phyloP scores from a whole-genome alignment of 2,329 filamentous ascomycete genomes.

The Claviceps sp. region DNA sequence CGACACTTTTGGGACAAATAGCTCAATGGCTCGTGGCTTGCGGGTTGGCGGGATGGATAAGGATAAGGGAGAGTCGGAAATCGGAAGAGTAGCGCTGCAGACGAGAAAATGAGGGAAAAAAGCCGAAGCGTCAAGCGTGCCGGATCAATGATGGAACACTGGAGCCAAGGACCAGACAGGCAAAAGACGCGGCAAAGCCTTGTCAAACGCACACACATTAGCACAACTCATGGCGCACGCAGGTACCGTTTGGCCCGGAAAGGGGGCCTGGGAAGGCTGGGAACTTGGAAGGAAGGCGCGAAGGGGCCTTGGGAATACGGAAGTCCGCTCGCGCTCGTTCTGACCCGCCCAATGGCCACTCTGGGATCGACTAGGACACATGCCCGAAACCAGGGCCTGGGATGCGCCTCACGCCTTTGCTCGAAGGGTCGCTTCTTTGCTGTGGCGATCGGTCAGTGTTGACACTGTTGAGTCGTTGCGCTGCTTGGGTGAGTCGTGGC shows the following conservation, averaged over 20 bases:
- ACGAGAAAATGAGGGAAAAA: neutral
- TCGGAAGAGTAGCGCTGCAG: neutral
- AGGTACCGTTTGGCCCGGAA: neutral
- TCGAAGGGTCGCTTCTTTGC: too few species aligned
- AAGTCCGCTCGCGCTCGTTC: neutral
- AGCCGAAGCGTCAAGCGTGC: neutral
- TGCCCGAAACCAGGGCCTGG: too few species aligned
- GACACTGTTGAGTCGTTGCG: too few species aligned
- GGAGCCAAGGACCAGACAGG: neutral
- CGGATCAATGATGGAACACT: neutral
- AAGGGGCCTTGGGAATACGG: neutral
- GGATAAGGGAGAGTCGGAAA: neutral
- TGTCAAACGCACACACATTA: neutral
- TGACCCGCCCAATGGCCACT: too few species aligned
- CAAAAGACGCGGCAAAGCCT: neutral
- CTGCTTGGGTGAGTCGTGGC: too few species aligned
- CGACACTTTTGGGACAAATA: neutral
- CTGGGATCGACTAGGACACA: too few species aligned
- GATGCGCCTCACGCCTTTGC: too few species aligned
- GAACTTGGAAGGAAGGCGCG: neutral
- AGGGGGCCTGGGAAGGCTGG: neutral
- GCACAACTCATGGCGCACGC: slow-evolving; percentile 1
- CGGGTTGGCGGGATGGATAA: neutral
- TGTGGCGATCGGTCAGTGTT: too few species aligned
- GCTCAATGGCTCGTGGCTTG: neutral